Evolutionary conservation across 2,329 filamentous ascomycete genomes (phyloP), one percentile per base, ranked within the genome.

Genomic region (Fusarium staphyleae): DNA sequence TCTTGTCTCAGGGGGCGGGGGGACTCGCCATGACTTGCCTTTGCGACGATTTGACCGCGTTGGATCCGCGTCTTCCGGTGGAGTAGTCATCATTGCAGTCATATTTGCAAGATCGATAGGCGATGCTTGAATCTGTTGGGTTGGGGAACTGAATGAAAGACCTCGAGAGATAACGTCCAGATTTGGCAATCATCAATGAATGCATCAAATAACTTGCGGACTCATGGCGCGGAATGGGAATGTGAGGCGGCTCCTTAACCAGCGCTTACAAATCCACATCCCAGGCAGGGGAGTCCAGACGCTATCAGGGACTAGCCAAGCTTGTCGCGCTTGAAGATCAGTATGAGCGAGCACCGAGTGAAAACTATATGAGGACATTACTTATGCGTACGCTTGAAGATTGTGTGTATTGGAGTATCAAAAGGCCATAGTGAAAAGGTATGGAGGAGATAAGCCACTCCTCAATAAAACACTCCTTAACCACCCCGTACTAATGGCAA

Each of bases 1-100:
- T 16, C 9, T 11, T 9, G 5, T 30, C 28, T 5, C 34, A n/a
- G 0, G 5, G 8, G 10, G 4, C 8, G 0, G 5, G 8, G 10
- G 4, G 15, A 3, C 3, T 26, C 14, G 11, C 4, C 13, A 3
- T 30, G 3, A 18, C 34, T 12, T 24, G 43, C 65, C 65, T 45
- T 67, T 67, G 40, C 65, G 65, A 33, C 65, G 65, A 12, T 57
- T 62, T 5, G 65, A 57, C 10, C 34, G 40, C n/a, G 32, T 26
- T 3, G 49, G 29, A 34, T 66, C 63, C 8, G 35, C 33, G 5
- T 62, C 62, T 5, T 64, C 55, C 6, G 48, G 37, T 3, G 55
- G 37, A 2, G 56, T 48, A 29, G 54, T 47, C 33, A 39, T 48
- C 13, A 14, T 8, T 11, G 40, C 15, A 5, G 28, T 28, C 46